Conservation (phyloP, 257 asterid genomes). For the Solanum arcanum region DNA sequence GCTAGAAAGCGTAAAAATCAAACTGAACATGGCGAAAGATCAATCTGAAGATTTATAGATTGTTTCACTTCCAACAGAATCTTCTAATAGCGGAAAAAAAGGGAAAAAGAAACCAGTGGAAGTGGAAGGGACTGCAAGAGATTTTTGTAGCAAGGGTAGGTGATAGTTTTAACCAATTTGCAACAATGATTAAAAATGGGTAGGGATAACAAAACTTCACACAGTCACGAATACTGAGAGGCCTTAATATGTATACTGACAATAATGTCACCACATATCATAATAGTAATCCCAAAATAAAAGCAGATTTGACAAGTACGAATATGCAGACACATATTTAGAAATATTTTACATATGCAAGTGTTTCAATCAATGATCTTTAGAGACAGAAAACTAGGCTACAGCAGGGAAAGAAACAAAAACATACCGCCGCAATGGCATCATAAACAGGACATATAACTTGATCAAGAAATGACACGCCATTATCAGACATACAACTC, state of each 20-base stretch:
- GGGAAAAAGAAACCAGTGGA: not conserved
- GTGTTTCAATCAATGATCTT: not conserved
- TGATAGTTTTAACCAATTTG: not conserved
- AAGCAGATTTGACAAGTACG: not conserved
- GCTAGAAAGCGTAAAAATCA: not conserved
- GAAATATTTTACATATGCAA: not conserved
- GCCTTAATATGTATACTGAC: not conserved
- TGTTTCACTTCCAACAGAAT: not conserved
- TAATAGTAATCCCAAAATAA: not conserved
- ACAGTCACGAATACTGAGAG: not conserved
- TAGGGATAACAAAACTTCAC: not conserved
- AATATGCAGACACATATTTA: not conserved
- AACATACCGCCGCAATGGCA: slow-evolving; percentile 81
- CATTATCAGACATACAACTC: slow-evolving; percentile 67
- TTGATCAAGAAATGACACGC: slow-evolving; percentile 85
- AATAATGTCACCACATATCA: not conserved
- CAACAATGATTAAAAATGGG: not conserved
- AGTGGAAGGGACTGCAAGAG: not conserved
- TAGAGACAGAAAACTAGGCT: not conserved
- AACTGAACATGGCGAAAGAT: not conserved
- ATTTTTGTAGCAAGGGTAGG: not conserved
- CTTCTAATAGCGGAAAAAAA: not conserved
- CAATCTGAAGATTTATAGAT: not conserved
- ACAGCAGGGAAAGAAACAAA: not conserved
- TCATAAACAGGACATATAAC: slow-evolving; percentile 79